Base-by-base conservation (phyloP, 73 alveolate genomes). In the Stentor coeruleus region DNA sequence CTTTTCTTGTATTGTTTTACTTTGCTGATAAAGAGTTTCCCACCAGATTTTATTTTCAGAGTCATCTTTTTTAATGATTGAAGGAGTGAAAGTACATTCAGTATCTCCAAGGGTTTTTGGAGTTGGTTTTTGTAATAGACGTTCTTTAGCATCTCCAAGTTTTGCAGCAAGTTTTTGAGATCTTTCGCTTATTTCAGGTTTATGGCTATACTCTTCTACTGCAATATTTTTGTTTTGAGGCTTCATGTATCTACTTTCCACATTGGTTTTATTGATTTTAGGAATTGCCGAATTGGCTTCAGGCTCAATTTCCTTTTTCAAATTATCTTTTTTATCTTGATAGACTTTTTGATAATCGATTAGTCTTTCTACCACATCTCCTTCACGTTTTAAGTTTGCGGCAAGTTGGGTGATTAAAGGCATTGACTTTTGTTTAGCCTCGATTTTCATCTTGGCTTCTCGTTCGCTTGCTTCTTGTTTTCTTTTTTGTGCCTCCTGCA, bases 241-340 rank as follows among this genome's bases (percentile, higher is more conserved):
- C 39, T 66, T 66, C 79, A 66, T 66, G 33, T 66, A 66, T 66
- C 37, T 20, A 31, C 79, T 66, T 66, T 66, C 79, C n/a, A 66
- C 37, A 66, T 66, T 66, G 2, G 37, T 66, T 2, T 66, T 66
- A 66, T 66, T 66, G 11, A 66, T 66, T 66, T 66, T 66, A 14
- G 79, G 79, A 26, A 66, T 66, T 0, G 40, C 79, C 33, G n/a
- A 28, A 1, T 20, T 11, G 39, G n/a, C 79, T 66, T 66, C 37
- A 20, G 79, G 79, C 3, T 20, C n/a, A 66, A 20, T 31, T 20
- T 66, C 37, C 37, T 66, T 66, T 33, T 66, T 66, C 6, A 49
- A 20, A 20, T 20, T 66, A 14, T 66, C 79, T 66, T 20, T 1
- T 66, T 66, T 66, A 28, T 66, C 79, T 33, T 66, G 79, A 66